These are phyloP conservation scores for Xylaria scruposa DNA, from an alignment of 495 filamentous ascomycete genomes.

Conservation along the genomic window DNA sequence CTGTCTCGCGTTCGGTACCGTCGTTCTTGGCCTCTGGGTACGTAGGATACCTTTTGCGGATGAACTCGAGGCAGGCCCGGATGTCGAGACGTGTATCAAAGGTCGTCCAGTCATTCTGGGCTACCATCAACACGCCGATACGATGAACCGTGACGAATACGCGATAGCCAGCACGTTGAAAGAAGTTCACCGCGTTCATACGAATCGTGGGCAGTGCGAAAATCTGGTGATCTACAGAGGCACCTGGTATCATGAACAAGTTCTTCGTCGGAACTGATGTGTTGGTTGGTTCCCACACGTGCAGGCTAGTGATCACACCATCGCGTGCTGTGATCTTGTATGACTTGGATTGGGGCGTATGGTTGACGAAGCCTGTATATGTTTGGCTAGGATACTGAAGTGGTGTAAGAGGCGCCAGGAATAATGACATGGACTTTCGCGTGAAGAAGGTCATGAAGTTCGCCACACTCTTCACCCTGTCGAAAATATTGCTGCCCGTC, in stretches of 20 bases:
- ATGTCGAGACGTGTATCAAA: slow-evolving; percentile 70
- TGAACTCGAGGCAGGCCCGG: slow-evolving; percentile 61
- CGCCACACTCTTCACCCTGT: slow-evolving; percentile 50
- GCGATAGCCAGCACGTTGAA: slow-evolving; percentile 64
- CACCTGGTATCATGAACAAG: slow-evolving; percentile 67
- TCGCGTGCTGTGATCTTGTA: slow-evolving; percentile 55
- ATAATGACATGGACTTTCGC: slow-evolving; percentile 58
- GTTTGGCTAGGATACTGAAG: slow-evolving; percentile 61
- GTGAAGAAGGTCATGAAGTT: slow-evolving; percentile 65
- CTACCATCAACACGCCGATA: slow-evolving; percentile 61
- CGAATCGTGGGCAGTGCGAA: slow-evolving; percentile 69
- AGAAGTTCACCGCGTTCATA: slow-evolving; percentile 70
- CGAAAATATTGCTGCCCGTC: slow-evolving; percentile 53
- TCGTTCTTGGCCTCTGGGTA: slow-evolving; percentile 8
- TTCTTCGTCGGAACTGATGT: slow-evolving; percentile 46
- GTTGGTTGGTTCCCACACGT: slow-evolving; percentile 62
- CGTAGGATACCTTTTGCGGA: slow-evolving; percentile 47
- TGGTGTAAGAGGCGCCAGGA: slow-evolving; percentile 61
- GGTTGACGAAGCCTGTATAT: slow-evolving; percentile 56
- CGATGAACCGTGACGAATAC: slow-evolving; percentile 66
- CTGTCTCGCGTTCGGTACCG: slow-evolving; percentile 13
- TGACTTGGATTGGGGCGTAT: slow-evolving; percentile 49
- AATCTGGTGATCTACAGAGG: slow-evolving; percentile 68
- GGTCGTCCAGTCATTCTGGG: slow-evolving; percentile 62
- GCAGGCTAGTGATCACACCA: slow-evolving; percentile 58